Evolutionary conservation across 2,329 filamentous ascomycete genomes (phyloP), one percentile per base, ranked within the genome.

Genomic region (Cordyceps pruinosa): DNA sequence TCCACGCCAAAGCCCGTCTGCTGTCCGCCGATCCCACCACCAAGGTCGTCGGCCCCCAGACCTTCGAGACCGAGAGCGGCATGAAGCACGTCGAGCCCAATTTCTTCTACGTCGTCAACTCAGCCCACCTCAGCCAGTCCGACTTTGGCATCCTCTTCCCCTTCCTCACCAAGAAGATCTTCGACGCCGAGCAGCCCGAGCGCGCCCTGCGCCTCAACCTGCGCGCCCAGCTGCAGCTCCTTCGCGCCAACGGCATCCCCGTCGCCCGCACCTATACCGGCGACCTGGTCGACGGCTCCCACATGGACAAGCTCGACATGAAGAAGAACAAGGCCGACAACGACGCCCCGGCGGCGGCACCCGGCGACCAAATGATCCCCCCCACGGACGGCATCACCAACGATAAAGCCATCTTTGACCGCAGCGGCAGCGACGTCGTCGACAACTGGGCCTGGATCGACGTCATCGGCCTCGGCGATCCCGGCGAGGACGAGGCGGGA

Each of bases 111-210:
- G 85, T 89, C 3, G 69, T 78, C 15, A 76, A 81, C 45, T 88
- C 86, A n/a, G 89, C 90, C 0, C 90, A 96, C 68, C 79, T 95
- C 26, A 89, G 82, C 58, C 90, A 95, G 70, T 88, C 84, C 21
- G 90, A 96, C 66, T 95, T 94, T 64, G 90, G 88, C 35, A 74
- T 94, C 25, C 72, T 96, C 23, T 95, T 95, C 66, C 89, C 89
- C 0, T 88, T 85, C 79, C 64, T 86, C 47, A 84, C 81, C 9
- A 80, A 77, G 64, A 78, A 76, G 62, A 76, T 85, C 9, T 82
- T 85, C 62, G 76, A 76, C 2, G 78, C 79, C 0, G 77, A 80
- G 47, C 75, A 82, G 52, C 83, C 84, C 0, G 82, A 84, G 65
- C 75, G 82, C 13, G 77, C 80, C 0, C 68, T 87, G 50, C 75